Percentiles rank a stretch among this genome's conserved stretches.
phyloP scores from a whole-genome alignment of 257 asterid species.

The Thymus mandschuricus region DNA sequence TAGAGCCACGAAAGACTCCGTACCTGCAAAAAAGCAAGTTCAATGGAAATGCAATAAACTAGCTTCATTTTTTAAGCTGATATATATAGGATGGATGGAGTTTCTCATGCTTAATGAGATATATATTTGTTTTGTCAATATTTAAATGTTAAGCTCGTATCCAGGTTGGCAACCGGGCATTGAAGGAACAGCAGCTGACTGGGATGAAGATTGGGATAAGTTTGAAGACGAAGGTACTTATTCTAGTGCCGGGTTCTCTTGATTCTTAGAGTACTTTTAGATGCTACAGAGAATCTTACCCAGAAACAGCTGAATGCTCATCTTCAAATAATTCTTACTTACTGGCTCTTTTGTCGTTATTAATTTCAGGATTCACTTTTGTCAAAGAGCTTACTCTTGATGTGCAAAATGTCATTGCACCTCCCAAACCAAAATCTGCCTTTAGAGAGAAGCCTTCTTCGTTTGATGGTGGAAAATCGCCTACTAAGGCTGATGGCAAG shows the following conservation, averaged over 20 bases:
- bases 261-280: neutral
- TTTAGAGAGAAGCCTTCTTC: slow-evolving; percentile 61
- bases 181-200: slow-evolving; percentile 90
- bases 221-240: slow-evolving; percentile 89
- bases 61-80: slow-evolving; percentile 3
- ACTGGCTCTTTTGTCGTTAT: slow-evolving; percentile 20
- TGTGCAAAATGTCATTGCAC: slow-evolving; percentile 80
- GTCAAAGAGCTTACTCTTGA: slow-evolving; percentile 94
- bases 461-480: slow-evolving; percentile 45
- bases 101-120: slow-evolving; percentile 22
- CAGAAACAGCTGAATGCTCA: neutral
- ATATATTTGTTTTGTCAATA: slow-evolving; percentile 22
- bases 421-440: slow-evolving; percentile 71
- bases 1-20: neutral
- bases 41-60: neutral
- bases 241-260: neutral
- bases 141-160: slow-evolving; percentile 24
- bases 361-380: slow-evolving; percentile 63
- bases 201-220: slow-evolving; percentile 97
- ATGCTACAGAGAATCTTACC: slow-evolving; percentile 9
- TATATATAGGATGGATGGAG: slow-evolving; percentile 36
- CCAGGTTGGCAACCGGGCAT: slow-evolving; percentile 98
- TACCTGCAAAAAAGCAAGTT: slow-evolving; percentile 13
- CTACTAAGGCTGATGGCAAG: slow-evolving; percentile 52
- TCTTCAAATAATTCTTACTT: slow-evolving; percentile 6